Percentiles rank a stretch among this genome's conserved stretches.
phyloP scores from a whole-genome alignment of 2,329 filamentous ascomycete genomes.

The Pleomassaria siparia region DNA sequence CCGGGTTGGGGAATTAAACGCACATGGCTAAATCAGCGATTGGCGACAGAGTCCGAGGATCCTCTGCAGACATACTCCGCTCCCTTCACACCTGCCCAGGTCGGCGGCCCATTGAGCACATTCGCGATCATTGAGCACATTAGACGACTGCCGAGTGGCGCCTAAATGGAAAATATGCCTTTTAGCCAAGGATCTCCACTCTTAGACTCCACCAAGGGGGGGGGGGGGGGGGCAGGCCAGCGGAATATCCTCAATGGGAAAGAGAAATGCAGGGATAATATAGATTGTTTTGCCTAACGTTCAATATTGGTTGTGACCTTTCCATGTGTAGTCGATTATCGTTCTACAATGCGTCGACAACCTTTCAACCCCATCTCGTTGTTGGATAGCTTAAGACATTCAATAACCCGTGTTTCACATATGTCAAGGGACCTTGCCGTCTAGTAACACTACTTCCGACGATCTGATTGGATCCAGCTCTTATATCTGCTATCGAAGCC shows the following conservation, averaged over 20 bases:
- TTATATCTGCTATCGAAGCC: background rate
- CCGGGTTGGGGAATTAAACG: background rate
- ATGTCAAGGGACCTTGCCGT: too few species aligned
- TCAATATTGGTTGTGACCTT: background rate
- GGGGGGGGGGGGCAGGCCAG: background rate
- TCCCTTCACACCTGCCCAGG: too few species aligned
- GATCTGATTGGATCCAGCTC: background rate
- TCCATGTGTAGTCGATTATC: too few species aligned
- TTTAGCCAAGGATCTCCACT: background rate
- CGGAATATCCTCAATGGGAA: slow-evolving; percentile 5
- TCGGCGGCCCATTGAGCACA: background rate
- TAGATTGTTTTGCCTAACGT: slow-evolving; percentile 6
- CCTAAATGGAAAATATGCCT: background rate
- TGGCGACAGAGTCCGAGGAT: background rate
- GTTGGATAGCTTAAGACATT: too few species aligned
- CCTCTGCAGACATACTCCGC: background rate
- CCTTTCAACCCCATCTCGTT: too few species aligned
- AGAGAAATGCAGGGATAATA: slow-evolving; percentile 10
- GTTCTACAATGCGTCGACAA: too few species aligned
- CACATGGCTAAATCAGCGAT: background rate
- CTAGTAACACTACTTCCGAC: background rate
- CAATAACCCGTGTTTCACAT: too few species aligned
- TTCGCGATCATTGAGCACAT: background rate
- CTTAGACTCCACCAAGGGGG: background rate
- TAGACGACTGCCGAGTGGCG: background rate